Percentiles rank a stretch among this genome's conserved stretches.
phyloP scores from a whole-genome alignment of 2,329 filamentous ascomycete genomes.

The Akanthomyces lecanii region DNA sequence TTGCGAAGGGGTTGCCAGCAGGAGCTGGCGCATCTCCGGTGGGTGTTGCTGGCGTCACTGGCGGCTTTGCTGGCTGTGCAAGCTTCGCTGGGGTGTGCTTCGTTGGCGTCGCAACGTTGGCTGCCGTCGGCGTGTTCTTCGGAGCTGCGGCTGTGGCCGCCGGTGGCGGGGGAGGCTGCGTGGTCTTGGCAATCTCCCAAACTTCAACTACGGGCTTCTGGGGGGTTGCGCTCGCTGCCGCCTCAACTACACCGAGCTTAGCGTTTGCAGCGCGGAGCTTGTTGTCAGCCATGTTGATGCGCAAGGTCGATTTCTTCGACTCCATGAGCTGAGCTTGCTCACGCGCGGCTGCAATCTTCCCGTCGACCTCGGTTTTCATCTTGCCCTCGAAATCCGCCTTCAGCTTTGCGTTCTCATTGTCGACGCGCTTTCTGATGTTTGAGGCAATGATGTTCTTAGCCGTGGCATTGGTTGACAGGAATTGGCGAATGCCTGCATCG shows the following conservation, averaged over 20 bases:
- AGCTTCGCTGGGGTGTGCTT: constrained; percentile 23
- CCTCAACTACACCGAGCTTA: constrained; percentile 74
- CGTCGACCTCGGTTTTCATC: constrained; percentile 46
- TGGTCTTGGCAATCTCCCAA: constrained; percentile 71
- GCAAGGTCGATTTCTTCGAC: constrained; percentile 68
- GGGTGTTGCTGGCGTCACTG: neutral
- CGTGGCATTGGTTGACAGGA: constrained; percentile 53
- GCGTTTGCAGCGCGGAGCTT: constrained; percentile 59
- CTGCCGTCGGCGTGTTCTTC: constrained; percentile 21
- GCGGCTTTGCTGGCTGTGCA: neutral
- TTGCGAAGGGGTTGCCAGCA: constrained; percentile 19
- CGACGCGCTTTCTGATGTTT: constrained; percentile 68
- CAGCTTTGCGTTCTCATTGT: constrained; percentile 58
- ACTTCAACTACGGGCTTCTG: constrained; percentile 80
- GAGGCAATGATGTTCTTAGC: constrained; percentile 54
- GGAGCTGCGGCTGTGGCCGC: constrained; percentile 18
- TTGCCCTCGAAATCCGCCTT: constrained; percentile 49
- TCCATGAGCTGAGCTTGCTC: constrained; percentile 67
- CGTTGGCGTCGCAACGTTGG: neutral
- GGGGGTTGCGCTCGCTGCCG: constrained; percentile 80
- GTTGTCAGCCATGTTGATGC: constrained; percentile 75
- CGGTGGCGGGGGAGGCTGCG: constrained; percentile 27
- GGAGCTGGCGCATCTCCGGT: constrained; percentile 3
- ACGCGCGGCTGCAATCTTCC: constrained; percentile 49
- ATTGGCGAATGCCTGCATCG: constrained; percentile 53